Evolutionary conservation across 163 green algal genomes (phyloP), one percentile per base, ranked within the genome.

Genomic region (Coccomyxa subellipsoidea): DNA sequence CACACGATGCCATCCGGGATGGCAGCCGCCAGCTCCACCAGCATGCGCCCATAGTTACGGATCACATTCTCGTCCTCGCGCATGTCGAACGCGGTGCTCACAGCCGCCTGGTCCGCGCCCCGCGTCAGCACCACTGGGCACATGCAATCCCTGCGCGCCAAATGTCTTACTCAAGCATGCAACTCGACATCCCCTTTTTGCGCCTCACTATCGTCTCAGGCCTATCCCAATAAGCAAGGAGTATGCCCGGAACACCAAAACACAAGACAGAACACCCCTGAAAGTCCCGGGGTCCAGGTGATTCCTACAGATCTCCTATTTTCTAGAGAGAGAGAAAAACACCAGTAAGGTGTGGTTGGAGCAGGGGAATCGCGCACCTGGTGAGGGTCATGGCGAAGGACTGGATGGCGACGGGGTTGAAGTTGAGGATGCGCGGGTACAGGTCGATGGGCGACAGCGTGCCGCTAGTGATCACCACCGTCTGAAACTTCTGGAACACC

Each of bases 401-500:
- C 76, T 93, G 89, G 76, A 96, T 92, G 59, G 87, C 87, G 0
- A 99, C 96, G 0, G 97, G 97, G 82, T 96, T 88, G 90, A 99
- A 99, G 88, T 97, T 93, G 37, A 99, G 92, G 82, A 98, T 96
- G 79, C 86, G 87, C 0, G 96, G 96, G 91, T 99, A 99, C 37
- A 99, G 92, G 82, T 98, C 93, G 59, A 99, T 97, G 73, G 97
- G 97, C 39, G 85, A 95, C 53, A 99, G 93, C 8, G 97, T 99
- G 82, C 97, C 97, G 35, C 86, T 95, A 37, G 97, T 99, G 90
- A 99, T 99, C 82, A 99, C 92, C 31, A 99, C 96, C 0, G 85
- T 94, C 86, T 96, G 94, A 88, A 97, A 99, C 76, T 95, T 95
- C 27, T 89, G 84, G 82, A 99, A 98, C 21, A 98, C 93, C 8